Evolutionary conservation across 352 stramenopile genomes (phyloP).

Genomic region (Globisporangium paddicum): DNA sequence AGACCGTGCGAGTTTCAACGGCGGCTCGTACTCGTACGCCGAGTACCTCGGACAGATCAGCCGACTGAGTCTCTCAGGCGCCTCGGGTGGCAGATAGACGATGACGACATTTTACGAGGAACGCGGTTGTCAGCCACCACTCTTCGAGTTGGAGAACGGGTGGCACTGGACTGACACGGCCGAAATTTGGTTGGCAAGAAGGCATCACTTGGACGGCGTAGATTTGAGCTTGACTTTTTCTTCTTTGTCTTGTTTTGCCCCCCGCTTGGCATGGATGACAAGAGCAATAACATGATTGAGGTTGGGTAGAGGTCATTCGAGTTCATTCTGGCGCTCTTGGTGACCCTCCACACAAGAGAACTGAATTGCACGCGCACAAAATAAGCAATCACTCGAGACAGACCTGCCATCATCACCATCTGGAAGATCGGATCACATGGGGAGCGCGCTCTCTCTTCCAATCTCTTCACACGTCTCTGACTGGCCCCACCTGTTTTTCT

Average conservation of each 20-base stretch:
- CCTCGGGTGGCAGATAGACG: slow-evolving; percentile 54
- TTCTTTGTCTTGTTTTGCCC: not conserved
- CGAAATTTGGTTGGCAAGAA: not conserved
- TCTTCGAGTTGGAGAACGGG: not conserved
- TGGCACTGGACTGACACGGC: not conserved
- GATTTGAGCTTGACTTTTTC: not conserved
- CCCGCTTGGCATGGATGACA: not conserved
- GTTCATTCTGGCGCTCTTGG: not conserved
- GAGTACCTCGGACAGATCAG: slow-evolving; percentile 95
- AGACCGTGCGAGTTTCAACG: slow-evolving; percentile 96
- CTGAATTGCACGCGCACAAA: not conserved
- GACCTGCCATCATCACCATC: not conserved
- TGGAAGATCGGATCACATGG: not conserved
- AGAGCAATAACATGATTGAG: not conserved
- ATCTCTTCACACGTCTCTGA: not conserved
- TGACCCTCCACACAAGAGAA: no score
- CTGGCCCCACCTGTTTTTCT: not conserved
- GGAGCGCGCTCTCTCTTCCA: not conserved
- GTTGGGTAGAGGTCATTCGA: not conserved
- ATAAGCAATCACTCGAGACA: not conserved
- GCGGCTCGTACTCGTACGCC: slow-evolving; percentile 96
- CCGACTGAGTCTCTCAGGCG: slow-evolving; percentile 54
- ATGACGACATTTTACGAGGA: slow-evolving; percentile 6
- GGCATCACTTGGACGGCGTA: not conserved
- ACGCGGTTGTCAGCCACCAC: not conserved